Base-by-base conservation (phyloP, 1,284 basidiomycete species). In the Puccinia brachypodii region DNA sequence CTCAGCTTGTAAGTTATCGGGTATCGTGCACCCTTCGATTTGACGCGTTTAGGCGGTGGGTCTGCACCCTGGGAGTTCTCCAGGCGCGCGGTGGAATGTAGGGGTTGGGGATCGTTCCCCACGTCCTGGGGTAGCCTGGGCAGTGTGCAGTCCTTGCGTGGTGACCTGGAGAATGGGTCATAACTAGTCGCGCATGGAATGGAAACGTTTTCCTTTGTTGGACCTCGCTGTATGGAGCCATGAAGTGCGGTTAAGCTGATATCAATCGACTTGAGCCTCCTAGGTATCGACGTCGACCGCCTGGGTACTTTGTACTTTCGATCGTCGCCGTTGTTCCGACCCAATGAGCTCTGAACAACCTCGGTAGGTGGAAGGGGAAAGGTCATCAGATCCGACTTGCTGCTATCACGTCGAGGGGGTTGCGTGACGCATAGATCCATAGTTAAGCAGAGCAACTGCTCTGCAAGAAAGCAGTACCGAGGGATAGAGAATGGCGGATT, bases 1-100 rank as follows among this genome's bases (percentile, higher is more conserved):
- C n/a, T 68, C 22, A 68, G 38, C 25, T 68, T 68, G 40, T 68
- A 68, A 42, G 64, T 25, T 44, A 68, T 68, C 64, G 64, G 64
- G n/a, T 68, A 68, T 68, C 64, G 40, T 7, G 64, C 64, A 44
- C 64, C 40, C n/a, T 68, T 68, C 9, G 64, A 11, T 28, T 68
- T 42, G 64, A 19, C 22, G 2, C 2, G n/a, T 28, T 68, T 68
- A 40, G 28, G 3, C n/a, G 53, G n/a, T n/a, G n/a, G 19, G 11
- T 36, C 33, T 7, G 16, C 19, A 38, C n/a, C 62, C 31, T n/a
- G 1, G 1, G 62, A 13, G 40, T 6, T 7, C 19, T 33, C 64
- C 7, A n/a, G 16, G 4, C 3, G 31, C 4, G 40, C 31, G 2
- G 7, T 40, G 3, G 16, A 6, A 60, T 36, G 62, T 31, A 14